Conservation (phyloP, 2,329 filamentous ascomycete species). For the Neonectria ditissima region DNA sequence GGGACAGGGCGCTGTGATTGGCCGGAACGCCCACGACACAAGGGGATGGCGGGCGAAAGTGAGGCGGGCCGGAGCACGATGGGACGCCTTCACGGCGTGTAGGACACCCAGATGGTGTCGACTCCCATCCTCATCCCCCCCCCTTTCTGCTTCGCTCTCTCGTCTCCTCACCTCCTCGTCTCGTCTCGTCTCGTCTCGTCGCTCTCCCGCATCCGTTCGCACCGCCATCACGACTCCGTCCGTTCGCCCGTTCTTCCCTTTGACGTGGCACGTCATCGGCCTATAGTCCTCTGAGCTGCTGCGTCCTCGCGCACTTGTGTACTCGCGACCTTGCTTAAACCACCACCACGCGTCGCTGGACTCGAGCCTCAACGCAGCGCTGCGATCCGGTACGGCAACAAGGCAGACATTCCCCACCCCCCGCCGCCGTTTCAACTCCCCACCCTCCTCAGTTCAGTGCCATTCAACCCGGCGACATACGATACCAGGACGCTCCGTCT, state of each 20-base stretch:
- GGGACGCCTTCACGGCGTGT: slow-evolving; percentile 6
- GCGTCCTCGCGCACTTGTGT: not conserved
- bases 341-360: not conserved
- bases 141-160: not conserved
- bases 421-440: slow-evolving; percentile 26
- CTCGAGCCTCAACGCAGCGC: not conserved
- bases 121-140: not conserved
- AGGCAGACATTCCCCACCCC: slow-evolving; percentile 24
- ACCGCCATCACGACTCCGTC: slow-evolving; percentile 3
- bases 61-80: slow-evolving; percentile 23
- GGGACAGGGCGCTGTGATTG: slow-evolving; percentile 20
- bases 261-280: slow-evolving; percentile 19
- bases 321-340: slow-evolving; percentile 10
- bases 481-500: not conserved
- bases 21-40: not conserved
- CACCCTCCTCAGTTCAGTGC: slow-evolving; percentile 15
- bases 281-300: slow-evolving; percentile 1
- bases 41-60: slow-evolving; percentile 17
- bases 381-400: slow-evolving; percentile 1
- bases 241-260: not conserved
- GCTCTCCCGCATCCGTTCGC: not conserved
- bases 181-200: too few species aligned
- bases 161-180: not conserved
- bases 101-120: not conserved
- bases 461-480: not conserved